Base-by-base conservation (phyloP, 495 filamentous ascomycete genomes). In the Penicillium daleae region DNA sequence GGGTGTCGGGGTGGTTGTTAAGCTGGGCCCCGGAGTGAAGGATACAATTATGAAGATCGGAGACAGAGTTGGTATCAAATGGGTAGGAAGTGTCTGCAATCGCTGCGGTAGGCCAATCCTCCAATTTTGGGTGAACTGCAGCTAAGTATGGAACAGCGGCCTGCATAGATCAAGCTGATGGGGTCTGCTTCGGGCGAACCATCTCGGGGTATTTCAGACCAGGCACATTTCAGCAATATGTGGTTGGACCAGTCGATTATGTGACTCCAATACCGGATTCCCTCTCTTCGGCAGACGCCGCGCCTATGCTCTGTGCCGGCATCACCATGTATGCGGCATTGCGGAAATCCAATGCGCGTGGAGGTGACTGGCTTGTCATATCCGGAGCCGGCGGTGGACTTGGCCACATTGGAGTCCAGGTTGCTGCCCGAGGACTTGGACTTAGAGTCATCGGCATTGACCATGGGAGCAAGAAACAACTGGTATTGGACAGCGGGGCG, bases 261-360 rank as follows among this genome's bases (percentile, higher is more conserved):
- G 85, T 87, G 19, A 86, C 85, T 0, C 85, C 83, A 2, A 85
- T 88, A 63, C 86, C 86, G 6, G 84, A 86, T 6, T 71, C 64
- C 9, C 67, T 87, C 26, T 66, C 68, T 1, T 79, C 76, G 17
- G 82, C 77, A 15, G 63, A 79, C 13, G 85, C 85, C 5, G 85
- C 85, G 8, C 85, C 86, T 3, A 76, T 85, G 72, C 72, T 83
- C 17, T 85, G 81, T 70, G 82, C 73, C 4, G 81, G 82, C 6
- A 71, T 82, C 3, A 83, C 82, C 2, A 73, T 76, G 3, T 83
- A 85, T 60, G 70, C 76, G 19, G 82, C 78, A 29, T 84, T 60
- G 70, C 76, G 19, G 82, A 78, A 29, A 69, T 84, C 12, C 27
- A 72, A 73, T 40, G 85, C 83, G 10, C 71, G 76, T 59, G 62